phyloP scores from a whole-genome alignment of 352 stramenopile genomes.

The Globisporangium sylvaticum region DNA sequence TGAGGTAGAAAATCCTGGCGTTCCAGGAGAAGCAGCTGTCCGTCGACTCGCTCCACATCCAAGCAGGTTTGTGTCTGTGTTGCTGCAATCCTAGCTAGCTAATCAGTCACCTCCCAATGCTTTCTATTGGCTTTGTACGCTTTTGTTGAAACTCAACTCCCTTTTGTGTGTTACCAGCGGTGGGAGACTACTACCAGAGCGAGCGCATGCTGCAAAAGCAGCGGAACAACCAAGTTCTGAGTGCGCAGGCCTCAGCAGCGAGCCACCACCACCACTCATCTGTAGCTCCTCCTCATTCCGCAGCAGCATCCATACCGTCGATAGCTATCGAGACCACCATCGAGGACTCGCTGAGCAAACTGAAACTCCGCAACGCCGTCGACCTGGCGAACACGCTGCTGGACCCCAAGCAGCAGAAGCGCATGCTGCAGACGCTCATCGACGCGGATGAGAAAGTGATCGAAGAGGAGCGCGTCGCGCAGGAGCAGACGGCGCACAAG shows the following conservation, averaged over 20 bases:
- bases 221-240: slow-evolving; percentile 32
- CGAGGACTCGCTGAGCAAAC: slow-evolving; percentile 59
- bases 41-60: slow-evolving; percentile 32
- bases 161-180: slow-evolving; percentile 12
- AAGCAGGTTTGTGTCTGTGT: slow-evolving; percentile 23
- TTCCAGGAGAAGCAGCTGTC: slow-evolving; percentile 40
- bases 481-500: slow-evolving; percentile 57
- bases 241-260: background rate
- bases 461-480: slow-evolving; percentile 52
- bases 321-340: slow-evolving; percentile 26
- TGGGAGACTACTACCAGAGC: slow-evolving; percentile 34
- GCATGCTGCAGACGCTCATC: slow-evolving; percentile 58
- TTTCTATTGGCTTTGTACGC: no score
- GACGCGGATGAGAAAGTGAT: slow-evolving; percentile 63
- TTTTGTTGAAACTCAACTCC: background rate
- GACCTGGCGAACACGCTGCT: slow-evolving; percentile 52
- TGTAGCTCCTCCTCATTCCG: background rate
- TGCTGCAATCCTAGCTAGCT: no score
- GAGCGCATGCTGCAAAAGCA: slow-evolving; percentile 32
- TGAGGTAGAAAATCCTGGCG: slow-evolving; percentile 27
- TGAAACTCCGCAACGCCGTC: slow-evolving; percentile 69
- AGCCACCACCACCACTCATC: background rate
- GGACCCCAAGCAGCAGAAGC: slow-evolving; percentile 62
- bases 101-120: no score
- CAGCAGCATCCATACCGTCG: no score